phyloP scores from a whole-genome alignment of 1,139 yeast species.

The Saccharomycopsis hybrid region DNA sequence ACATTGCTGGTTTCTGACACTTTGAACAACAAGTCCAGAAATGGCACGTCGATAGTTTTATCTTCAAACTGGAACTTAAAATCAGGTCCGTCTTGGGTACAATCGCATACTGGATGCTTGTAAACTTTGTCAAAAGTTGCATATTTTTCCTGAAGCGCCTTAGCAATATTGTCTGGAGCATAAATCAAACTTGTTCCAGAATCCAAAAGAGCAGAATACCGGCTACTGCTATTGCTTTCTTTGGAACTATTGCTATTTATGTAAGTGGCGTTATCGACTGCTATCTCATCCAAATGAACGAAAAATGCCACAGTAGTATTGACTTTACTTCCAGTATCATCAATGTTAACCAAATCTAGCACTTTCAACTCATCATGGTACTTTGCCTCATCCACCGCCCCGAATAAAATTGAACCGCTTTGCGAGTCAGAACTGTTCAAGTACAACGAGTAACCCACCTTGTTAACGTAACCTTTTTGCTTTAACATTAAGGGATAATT shows the following conservation, averaged over 20 bases:
- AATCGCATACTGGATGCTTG: slow-evolving; percentile 32
- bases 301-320: slow-evolving; percentile 12
- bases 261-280: not conserved
- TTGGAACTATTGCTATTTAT: not conserved
- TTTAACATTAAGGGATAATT: slow-evolving; percentile 10
- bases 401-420: slow-evolving; percentile 46
- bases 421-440: slow-evolving; percentile 37
- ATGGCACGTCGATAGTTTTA: slow-evolving; percentile 14
- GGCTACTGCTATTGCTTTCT: not conserved
- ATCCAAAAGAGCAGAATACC: slow-evolving; percentile 48
- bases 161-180: slow-evolving; percentile 39
- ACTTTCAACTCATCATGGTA: slow-evolving; percentile 39
- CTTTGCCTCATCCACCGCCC: slow-evolving; percentile 49
- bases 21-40: slow-evolving; percentile 11
- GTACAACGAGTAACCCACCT: slow-evolving; percentile 48
- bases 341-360: slow-evolving; percentile 48
- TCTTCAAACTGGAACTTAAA: slow-evolving; percentile 22
- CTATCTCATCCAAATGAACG: slow-evolving; percentile 20
- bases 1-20: slow-evolving; percentile 6
- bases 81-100: slow-evolving; percentile 23
- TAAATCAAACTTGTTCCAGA: slow-evolving; percentile 62
- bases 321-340: slow-evolving; percentile 26
- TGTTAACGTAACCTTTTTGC: slow-evolving; percentile 27
- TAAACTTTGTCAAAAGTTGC: slow-evolving; percentile 32
- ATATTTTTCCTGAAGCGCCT: slow-evolving; percentile 33